Evolutionary conservation across 805 yeast genomes (phyloP).

Genomic region (Pichia insulana): DNA sequence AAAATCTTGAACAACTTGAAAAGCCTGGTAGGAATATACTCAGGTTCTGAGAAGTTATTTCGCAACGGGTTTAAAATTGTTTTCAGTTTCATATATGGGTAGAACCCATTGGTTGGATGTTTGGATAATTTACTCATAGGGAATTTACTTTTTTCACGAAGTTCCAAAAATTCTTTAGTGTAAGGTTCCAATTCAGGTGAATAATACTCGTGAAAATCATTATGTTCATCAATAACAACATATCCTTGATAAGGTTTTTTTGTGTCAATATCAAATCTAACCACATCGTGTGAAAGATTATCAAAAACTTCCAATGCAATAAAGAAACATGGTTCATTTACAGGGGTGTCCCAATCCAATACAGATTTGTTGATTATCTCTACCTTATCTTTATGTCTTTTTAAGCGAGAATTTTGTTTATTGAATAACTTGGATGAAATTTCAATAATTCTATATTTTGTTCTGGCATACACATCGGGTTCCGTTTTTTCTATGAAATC

Average conservation of each 20-base stretch:
- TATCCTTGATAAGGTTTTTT: constrained; percentile 69
- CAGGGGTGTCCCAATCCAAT: constrained; percentile 58
- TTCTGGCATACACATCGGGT: constrained; percentile 65
- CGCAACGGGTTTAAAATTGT: constrained; percentile 55
- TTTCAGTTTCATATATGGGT: constrained; percentile 32
- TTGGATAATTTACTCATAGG: constrained; percentile 26
- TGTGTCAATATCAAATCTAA: constrained; percentile 62
- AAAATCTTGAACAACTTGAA: constrained; percentile 57
- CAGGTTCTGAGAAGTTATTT: constrained; percentile 61
- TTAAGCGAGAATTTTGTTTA: constrained; percentile 36
- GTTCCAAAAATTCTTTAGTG: constrained; percentile 44
- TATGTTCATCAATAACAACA: constrained; percentile 61
- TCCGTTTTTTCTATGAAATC: constrained; percentile 52
- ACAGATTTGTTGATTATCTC: constrained; percentile 66
- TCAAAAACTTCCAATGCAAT: constrained; percentile 79
- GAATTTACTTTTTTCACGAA: constrained; percentile 40
- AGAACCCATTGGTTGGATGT: constrained; percentile 56
- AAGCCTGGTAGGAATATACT: constrained; percentile 73
- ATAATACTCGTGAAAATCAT: constrained; percentile 69
- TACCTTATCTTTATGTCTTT: constrained; percentile 43
- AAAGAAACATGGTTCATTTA: constrained; percentile 62
- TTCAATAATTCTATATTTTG: constrained; percentile 65
- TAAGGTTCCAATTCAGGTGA: constrained; percentile 52
- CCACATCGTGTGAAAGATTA: constrained; percentile 73
- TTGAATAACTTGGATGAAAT: constrained; percentile 54